These are phyloP conservation scores for Erigeron philadelphicus DNA, from an alignment of 140 eudicot genomes.

Conservation along the genomic window DNA sequence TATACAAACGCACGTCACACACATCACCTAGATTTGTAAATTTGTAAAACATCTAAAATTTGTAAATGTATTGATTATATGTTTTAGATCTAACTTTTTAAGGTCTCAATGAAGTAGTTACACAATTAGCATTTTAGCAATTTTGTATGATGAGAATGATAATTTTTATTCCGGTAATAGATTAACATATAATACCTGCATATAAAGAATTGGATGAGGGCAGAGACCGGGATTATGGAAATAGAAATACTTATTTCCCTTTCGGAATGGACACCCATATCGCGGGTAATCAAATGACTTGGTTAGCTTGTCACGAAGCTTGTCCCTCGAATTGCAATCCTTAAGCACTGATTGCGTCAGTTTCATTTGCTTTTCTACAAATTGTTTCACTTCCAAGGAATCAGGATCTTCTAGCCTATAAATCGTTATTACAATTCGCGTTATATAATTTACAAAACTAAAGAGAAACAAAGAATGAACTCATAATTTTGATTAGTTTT, in stretches of 20 bases:
- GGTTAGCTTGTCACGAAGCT: slow-evolving; percentile 56
- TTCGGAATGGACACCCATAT: slow-evolving; percentile 61
- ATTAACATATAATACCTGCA: slow-evolving; percentile 45
- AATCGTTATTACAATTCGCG: not conserved
- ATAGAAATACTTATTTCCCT: slow-evolving; percentile 70
- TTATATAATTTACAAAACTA: too few relatives aligned
- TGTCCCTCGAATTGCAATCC: slow-evolving; percentile 52
- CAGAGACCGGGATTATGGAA: slow-evolving; percentile 85
- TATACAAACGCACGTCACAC: too few relatives aligned
- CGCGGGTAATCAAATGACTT: slow-evolving; percentile 63
- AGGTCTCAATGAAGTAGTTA: too few relatives aligned
- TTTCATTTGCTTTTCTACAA: slow-evolving; percentile 56
- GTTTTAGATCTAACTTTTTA: too few relatives aligned
- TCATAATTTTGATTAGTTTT: too few relatives aligned
- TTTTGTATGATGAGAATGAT: not conserved
- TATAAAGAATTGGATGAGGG: slow-evolving; percentile 73
- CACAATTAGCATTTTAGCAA: not conserved
- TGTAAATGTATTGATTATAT: too few relatives aligned
- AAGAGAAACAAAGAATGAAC: too few relatives aligned
- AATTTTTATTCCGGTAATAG: too few relatives aligned
- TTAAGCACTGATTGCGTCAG: slow-evolving; percentile 59
- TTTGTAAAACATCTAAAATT: too few relatives aligned
- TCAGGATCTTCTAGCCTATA: slow-evolving; percentile 92
- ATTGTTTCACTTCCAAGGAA: slow-evolving; percentile 70
- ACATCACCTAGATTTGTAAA: too few relatives aligned